Percentiles rank a stretch among this genome's conserved stretches.
phyloP scores from a whole-genome alignment of 2,329 filamentous ascomycete species.

The Cordyceps cicadae region DNA sequence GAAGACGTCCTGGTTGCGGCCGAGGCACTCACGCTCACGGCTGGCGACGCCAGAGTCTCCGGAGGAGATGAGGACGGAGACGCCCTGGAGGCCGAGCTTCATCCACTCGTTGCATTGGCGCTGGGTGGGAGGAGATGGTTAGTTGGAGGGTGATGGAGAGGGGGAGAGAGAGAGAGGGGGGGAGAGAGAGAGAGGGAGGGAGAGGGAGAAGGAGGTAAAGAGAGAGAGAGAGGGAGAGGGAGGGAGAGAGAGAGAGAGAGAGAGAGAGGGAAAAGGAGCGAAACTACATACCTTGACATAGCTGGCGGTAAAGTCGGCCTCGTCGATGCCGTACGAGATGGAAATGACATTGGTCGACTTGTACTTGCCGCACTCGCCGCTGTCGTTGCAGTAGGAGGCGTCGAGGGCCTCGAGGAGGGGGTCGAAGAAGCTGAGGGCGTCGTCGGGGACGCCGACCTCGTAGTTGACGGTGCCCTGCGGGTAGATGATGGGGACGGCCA shows the following conservation, averaged over 20 bases:
- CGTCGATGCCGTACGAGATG: slow-evolving; percentile 39
- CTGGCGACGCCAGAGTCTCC: slow-evolving; percentile 31
- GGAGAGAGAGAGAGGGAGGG: no score
- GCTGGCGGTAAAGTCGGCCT: slow-evolving; percentile 31
- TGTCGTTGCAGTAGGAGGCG: slow-evolving; percentile 44
- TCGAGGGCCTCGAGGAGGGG: slow-evolving; percentile 45
- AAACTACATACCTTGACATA: slow-evolving; percentile 28
- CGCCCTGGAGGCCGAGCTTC: slow-evolving; percentile 37
- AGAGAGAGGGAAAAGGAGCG: no score
- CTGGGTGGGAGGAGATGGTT: slow-evolving; percentile 12
- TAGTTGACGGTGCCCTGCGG: slow-evolving; percentile 39
- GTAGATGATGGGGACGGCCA: slow-evolving; percentile 42
- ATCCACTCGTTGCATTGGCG: slow-evolving; percentile 35
- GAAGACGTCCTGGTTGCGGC: slow-evolving; percentile 15
- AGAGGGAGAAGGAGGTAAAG: no score
- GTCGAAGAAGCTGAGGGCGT: slow-evolving; percentile 26
- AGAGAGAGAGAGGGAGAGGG: no score
- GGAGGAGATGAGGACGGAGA: slow-evolving; percentile 32
- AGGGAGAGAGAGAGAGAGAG: no score
- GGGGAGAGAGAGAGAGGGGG: no score
- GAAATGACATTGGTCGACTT: slow-evolving; percentile 25
- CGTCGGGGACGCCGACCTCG: slow-evolving; percentile 17
- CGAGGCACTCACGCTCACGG: slow-evolving; percentile 14
- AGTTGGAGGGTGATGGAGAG: background rate
- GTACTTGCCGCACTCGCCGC: slow-evolving; percentile 29